Conservation (phyloP, 805 yeast species). For the Monosporozyma solicola region DNA sequence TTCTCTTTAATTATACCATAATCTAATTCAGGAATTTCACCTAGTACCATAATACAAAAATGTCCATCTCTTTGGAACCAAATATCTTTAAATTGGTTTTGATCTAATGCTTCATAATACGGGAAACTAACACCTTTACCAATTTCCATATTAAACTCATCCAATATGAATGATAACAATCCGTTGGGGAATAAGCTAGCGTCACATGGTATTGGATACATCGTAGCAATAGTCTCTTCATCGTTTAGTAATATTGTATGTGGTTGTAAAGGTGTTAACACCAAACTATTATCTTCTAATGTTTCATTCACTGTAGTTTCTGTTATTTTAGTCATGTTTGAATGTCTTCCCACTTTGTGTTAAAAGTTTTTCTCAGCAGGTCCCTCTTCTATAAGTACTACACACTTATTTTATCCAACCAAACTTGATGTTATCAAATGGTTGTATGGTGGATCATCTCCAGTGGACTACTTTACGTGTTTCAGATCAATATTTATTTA, state of each 20-base stretch:
- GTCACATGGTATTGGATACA: constrained; percentile 68
- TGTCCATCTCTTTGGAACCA: constrained; percentile 65
- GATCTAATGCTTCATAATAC: constrained; percentile 66
- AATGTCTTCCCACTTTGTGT: not conserved
- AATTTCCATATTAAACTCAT: constrained; percentile 89
- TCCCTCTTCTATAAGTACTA: not conserved
- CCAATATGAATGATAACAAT: constrained; percentile 69
- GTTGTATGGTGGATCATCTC: not conserved
- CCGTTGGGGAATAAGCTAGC: constrained; percentile 63
- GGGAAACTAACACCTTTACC: constrained; percentile 84
- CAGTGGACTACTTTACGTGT: not conserved
- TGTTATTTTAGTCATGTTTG: not conserved
- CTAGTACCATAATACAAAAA: constrained; percentile 51
- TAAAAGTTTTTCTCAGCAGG: not conserved
- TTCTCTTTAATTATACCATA: constrained; percentile 19
- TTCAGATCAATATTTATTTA: not conserved
- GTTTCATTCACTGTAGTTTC: not conserved
- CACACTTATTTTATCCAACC: not conserved
- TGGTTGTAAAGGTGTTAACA: constrained; percentile 34
- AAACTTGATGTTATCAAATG: not conserved
- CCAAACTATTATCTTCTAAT: not conserved
- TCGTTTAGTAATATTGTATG: constrained; percentile 75
- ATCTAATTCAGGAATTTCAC: constrained; percentile 52
- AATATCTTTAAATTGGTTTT: constrained; percentile 68
- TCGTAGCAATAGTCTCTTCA: constrained; percentile 87